Percentiles rank a stretch among this genome's conserved stretches.
phyloP scores from a whole-genome alignment of 2,329 filamentous ascomycete genomes.

The Calycina marina region DNA sequence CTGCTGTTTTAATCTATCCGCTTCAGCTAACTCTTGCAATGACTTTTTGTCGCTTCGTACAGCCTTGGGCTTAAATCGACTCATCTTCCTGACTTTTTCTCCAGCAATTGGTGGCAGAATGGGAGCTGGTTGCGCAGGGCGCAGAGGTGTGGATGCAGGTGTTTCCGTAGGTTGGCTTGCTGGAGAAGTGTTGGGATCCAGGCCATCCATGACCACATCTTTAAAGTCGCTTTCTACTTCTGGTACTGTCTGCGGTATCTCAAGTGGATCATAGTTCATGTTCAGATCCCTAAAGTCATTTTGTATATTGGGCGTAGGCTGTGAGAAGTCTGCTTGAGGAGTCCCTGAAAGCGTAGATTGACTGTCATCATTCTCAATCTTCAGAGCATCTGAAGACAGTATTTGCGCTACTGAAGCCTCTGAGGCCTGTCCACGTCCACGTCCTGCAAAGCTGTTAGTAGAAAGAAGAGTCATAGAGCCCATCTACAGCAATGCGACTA shows the following conservation, averaged over 20 bases:
- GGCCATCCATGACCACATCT: constrained; percentile 2
- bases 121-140: constrained; percentile 4
- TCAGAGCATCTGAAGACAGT: too few relatives aligned
- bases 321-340: too few relatives aligned
- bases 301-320: too few relatives aligned
- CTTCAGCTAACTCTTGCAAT: constrained; percentile 14
- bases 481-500: not conserved
- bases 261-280: too few relatives aligned
- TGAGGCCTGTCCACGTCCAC: too few relatives aligned
- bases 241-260: too few relatives aligned
- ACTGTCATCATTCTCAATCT: not conserved
- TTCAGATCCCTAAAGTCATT: too few relatives aligned
- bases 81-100: constrained; percentile 8
- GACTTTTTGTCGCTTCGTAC: constrained; percentile 16
- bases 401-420: too few relatives aligned
- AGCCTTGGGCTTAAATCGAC: constrained; percentile 22
- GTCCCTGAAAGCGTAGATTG: not conserved
- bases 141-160: constrained; percentile 18
- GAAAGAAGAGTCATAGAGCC: too few relatives aligned
- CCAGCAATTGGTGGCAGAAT: constrained; percentile 7
- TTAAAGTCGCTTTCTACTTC: too few relatives aligned
- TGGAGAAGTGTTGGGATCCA: constrained; percentile 19
- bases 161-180: constrained; percentile 18
- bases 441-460: too few relatives aligned
- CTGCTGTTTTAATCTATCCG: constrained; percentile 8